phyloP scores from a whole-genome alignment of 2,329 filamentous ascomycete species.

The Ophiostoma australiae region DNA sequence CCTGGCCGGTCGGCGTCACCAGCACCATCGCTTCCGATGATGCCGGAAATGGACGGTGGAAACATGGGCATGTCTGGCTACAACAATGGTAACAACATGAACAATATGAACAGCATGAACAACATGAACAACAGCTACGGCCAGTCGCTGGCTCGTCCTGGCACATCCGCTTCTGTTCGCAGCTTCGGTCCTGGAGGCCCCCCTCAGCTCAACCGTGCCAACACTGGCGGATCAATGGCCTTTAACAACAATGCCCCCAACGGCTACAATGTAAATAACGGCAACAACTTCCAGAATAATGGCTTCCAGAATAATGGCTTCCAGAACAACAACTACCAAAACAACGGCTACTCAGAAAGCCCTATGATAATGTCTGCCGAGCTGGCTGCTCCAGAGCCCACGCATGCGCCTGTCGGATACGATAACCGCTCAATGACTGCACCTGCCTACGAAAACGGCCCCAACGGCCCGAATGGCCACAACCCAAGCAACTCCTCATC shows the following conservation, averaged over 20 bases:
- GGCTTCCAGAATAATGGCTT: conserved; percentile 8
- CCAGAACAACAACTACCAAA: not conserved
- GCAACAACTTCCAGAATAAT: not conserved
- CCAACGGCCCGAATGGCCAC: conserved; percentile 15
- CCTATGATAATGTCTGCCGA: not conserved
- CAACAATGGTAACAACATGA: conserved; percentile 12
- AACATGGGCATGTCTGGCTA: not conserved
- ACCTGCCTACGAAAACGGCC: not conserved
- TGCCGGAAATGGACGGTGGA: conserved; percentile 18
- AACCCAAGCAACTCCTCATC: conserved; percentile 18
- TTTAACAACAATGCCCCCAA: conserved; percentile 18
- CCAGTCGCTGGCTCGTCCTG: conserved; percentile 27
- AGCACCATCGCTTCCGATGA: conserved; percentile 27
- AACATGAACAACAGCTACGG: conserved; percentile 23
- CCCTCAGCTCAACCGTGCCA: conserved; percentile 29
- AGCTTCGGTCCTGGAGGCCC: conserved; percentile 27
- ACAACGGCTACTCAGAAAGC: not conserved
- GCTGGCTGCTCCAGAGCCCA: not conserved
- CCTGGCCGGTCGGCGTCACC: conserved; percentile 33
- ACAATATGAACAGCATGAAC: not conserved
- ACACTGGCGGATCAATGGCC: conserved; percentile 29
- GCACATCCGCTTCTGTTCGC: conserved; percentile 30
- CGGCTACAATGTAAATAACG: conserved; percentile 27
- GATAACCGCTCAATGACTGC: conserved; percentile 1
- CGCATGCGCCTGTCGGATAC: not conserved